Conservation (phyloP, 1,284 basidiomycete genomes). For the Neolentinus lepideus region DNA sequence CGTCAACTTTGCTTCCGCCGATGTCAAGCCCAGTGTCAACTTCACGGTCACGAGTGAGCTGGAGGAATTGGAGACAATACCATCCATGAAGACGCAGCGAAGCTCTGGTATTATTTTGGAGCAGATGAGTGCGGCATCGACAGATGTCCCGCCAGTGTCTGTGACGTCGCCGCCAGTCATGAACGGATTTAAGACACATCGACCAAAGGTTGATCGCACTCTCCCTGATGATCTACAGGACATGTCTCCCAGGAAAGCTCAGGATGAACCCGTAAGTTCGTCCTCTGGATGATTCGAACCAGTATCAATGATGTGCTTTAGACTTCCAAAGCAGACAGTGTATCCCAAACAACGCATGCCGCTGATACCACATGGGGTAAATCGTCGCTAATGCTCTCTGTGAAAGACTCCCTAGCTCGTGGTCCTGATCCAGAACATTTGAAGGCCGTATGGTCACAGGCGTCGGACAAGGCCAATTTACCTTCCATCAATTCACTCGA, state of each 20-base stretch:
- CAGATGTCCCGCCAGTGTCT: background rate
- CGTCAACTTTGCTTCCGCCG: conserved; percentile 36
- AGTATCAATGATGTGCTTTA: background rate
- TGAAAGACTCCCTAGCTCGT: conserved; percentile 59
- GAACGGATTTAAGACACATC: background rate
- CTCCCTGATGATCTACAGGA: conserved; percentile 10
- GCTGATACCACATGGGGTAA: conserved; percentile 46
- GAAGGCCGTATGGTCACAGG: conserved; percentile 79
- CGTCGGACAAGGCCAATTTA: conserved; percentile 53
- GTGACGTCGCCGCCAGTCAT: background rate
- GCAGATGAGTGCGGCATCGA: background rate
- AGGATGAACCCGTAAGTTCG: conserved; percentile 39
- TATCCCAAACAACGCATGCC: background rate
- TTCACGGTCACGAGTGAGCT: conserved; percentile 76
- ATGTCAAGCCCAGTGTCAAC: conserved; percentile 41
- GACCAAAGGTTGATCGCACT: background rate
- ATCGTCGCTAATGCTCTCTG: conserved; percentile 45
- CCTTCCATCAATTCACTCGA: conserved; percentile 72
- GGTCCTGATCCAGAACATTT: conserved; percentile 72
- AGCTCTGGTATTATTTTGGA: background rate
- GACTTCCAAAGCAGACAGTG: background rate
- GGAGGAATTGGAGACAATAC: conserved; percentile 28
- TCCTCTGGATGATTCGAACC: background rate
- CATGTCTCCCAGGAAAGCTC: conserved; percentile 36
- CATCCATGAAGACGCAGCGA: background rate